Evolutionary conservation across 1,139 yeast genomes (phyloP).

Genomic region (Pichia sp.): DNA sequence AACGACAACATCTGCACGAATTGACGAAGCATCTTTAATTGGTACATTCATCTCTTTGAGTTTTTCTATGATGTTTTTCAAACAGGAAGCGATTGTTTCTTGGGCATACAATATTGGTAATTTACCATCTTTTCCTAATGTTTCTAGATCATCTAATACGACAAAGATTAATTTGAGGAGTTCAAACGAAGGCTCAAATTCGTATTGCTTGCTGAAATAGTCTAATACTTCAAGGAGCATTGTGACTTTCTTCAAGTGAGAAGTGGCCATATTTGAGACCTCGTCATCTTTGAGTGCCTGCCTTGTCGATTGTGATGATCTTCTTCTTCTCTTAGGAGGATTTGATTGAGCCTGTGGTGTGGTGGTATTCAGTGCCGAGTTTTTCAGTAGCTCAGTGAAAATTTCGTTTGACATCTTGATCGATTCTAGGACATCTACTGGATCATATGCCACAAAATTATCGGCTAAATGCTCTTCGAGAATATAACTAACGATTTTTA

Average conservation of each 20-base stretch:
- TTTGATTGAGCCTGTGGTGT: constrained; percentile 29
- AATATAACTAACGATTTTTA: constrained; percentile 53
- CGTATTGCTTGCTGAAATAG: constrained; percentile 35
- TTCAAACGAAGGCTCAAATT: constrained; percentile 43
- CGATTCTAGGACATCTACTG: constrained; percentile 50
- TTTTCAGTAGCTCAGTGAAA: constrained; percentile 47
- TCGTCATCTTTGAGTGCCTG: constrained; percentile 68
- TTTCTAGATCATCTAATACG: constrained; percentile 77
- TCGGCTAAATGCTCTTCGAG: constrained; percentile 50
- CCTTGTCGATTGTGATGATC: constrained; percentile 71
- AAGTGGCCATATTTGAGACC: constrained; percentile 67
- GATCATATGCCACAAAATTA: constrained; percentile 39
- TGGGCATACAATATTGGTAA: constrained; percentile 88
- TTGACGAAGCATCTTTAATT: constrained; percentile 53
- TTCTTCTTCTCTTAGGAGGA: constrained; percentile 68
- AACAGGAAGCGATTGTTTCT: constrained; percentile 83
- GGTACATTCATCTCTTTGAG: constrained; percentile 39
- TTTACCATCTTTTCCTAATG: constrained; percentile 86
- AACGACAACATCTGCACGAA: constrained; percentile 87
- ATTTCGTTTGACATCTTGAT: constrained; percentile 44
- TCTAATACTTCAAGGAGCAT: constrained; percentile 78
- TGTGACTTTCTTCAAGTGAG: constrained; percentile 74
- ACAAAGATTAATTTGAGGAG: constrained; percentile 59
- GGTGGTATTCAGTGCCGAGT: constrained; percentile 38
- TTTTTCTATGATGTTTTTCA: constrained; percentile 62